A percentile compares a stretch with the other conserved stretches of the same genome.
These are phyloP conservation scores for Fagus sylvatica DNA, from an alignment of 306 rosid genomes.

Conservation along the genomic window DNA sequence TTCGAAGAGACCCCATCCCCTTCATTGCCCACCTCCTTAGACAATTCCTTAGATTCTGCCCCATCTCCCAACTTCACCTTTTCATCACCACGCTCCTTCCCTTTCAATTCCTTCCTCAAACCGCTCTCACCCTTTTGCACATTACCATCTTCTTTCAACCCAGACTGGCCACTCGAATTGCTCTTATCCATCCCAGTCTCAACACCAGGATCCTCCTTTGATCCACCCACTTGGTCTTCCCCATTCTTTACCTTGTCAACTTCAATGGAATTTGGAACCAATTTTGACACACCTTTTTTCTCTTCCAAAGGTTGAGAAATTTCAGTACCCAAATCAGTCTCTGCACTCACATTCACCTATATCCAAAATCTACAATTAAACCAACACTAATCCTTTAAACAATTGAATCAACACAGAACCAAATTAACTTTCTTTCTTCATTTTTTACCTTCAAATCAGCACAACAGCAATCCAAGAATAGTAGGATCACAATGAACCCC, in stretches of 20 bases:
- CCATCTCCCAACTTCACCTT: slow-evolving; percentile 15
- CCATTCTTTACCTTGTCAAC: slow-evolving; percentile 18
- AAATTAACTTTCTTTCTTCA: neutral
- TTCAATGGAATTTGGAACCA: slow-evolving; percentile 10
- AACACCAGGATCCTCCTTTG: slow-evolving; percentile 7
- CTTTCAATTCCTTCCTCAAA: neutral
- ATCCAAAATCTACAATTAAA: slow-evolving; percentile 14
- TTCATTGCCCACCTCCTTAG: slow-evolving; percentile 24
- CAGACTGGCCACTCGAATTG: slow-evolving; percentile 20
- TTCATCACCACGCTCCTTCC: slow-evolving; percentile 8
- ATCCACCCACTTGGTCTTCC: slow-evolving; percentile 18
- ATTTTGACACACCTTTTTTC: neutral
- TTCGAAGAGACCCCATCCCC: slow-evolving; percentile 11
- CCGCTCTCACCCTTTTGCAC: slow-evolving; percentile 17
- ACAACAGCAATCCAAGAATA: slow-evolving; percentile 26
- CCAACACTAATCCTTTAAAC: neutral
- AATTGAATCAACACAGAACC: neutral
- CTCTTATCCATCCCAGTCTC: slow-evolving; percentile 17
- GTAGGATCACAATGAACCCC: slow-evolving; percentile 32
- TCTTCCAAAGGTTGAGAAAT: neutral
- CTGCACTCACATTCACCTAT: slow-evolving; percentile 33
- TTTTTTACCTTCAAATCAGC: slow-evolving; percentile 40
- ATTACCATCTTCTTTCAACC: neutral
- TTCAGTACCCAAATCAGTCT: slow-evolving; percentile 13
- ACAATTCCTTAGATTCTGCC: slow-evolving; percentile 15